Base-by-base conservation (phyloP, 228 moss, liverwort and hornwort species). In the Sphagnum magellanicum region DNA sequence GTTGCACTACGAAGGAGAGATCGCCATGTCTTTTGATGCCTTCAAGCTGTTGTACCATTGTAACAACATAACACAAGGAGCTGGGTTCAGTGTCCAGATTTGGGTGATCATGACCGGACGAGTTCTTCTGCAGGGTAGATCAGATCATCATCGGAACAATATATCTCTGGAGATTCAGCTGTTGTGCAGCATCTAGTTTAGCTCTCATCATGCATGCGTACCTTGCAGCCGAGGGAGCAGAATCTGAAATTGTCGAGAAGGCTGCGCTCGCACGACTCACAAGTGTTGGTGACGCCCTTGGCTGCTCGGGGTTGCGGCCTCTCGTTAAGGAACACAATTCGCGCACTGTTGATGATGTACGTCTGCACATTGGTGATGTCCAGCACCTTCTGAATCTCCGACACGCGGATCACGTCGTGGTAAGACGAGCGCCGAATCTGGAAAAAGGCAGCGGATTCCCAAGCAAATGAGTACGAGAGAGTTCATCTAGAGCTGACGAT, bases 211-310 rank as follows among this genome's bases (percentile, higher is more conserved):
- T 32, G 32, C 32, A 5, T 59, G 8, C n/a, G 52, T 83, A 87
- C 87, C 87, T 87, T 87, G 61, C 87, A 87, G 50, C 83, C 87
- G 74, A 87, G 76, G 63, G 87, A 87, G 68, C 87, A 87, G 74
- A 87, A 87, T 67, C 87, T 83, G 68, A 87, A 87, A 53, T 83
- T 83, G 71, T 87, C 87, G 3, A 87, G 80, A 63, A 87, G 87
- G 68, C 87, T 83, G 71, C 87, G 83, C 68, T 83, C 87, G 72
- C 87, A 87, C 32, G 83, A 83, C 71, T 87, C 87, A 66, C 87
- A 87, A 51, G 87, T 87, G 76, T 87, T 83, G 64, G 87, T 87
- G 72, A 87, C 87, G 4, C 87, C 87, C 81, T 87, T 87, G 48
- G 87, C 83, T 14, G 87, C 83, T 78, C 83, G 83, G 50, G 87